phyloP scores from a whole-genome alignment of 805 yeast species.

The Starmerella etchellsii region DNA sequence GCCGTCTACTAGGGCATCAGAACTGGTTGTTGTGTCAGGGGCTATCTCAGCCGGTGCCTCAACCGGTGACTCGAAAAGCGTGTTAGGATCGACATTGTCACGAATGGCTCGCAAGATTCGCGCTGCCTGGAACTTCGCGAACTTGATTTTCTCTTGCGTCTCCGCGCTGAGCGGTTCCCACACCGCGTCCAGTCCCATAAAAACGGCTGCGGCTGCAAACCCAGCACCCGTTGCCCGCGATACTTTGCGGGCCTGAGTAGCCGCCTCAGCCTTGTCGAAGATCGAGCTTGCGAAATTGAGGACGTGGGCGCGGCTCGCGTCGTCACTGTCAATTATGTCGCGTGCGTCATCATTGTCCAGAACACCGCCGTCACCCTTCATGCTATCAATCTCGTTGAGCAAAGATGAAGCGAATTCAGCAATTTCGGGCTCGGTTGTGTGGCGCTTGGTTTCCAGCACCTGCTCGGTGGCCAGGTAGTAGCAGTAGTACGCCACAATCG shows the following conservation, averaged over 20 bases:
- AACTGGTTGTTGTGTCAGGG: too few relatives aligned
- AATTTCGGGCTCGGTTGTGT: slow-evolving; percentile 40
- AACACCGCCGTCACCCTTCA: slow-evolving; percentile 34
- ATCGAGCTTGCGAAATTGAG: slow-evolving; percentile 46
- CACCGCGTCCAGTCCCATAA: slow-evolving; percentile 39
- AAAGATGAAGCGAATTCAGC: slow-evolving; percentile 49
- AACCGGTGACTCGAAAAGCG: too few relatives aligned
- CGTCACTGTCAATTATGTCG: slow-evolving; percentile 46
- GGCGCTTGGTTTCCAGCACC: slow-evolving; percentile 49
- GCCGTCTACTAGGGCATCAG: too few relatives aligned
- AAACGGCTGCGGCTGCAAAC: slow-evolving; percentile 43
- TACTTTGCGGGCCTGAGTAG: slow-evolving; percentile 34
- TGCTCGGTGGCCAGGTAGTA: slow-evolving; percentile 59
- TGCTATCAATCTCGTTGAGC: slow-evolving; percentile 56
- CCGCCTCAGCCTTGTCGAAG: slow-evolving; percentile 42
- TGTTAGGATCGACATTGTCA: slow-evolving; percentile 47
- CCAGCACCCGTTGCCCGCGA: slow-evolving; percentile 37
- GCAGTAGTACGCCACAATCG: slow-evolving; percentile 63
- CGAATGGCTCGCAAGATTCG: slow-evolving; percentile 40
- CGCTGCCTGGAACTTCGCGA: slow-evolving; percentile 50
- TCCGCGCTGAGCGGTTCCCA: slow-evolving; percentile 27
- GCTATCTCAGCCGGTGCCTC: too few relatives aligned
- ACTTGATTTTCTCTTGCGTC: slow-evolving; percentile 36
- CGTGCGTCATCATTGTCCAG: slow-evolving; percentile 27
- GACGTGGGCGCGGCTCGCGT: slow-evolving; percentile 43